phyloP scores from a whole-genome alignment of 2,329 filamentous ascomycete genomes.

The Microdochium trichocladiopsis region DNA sequence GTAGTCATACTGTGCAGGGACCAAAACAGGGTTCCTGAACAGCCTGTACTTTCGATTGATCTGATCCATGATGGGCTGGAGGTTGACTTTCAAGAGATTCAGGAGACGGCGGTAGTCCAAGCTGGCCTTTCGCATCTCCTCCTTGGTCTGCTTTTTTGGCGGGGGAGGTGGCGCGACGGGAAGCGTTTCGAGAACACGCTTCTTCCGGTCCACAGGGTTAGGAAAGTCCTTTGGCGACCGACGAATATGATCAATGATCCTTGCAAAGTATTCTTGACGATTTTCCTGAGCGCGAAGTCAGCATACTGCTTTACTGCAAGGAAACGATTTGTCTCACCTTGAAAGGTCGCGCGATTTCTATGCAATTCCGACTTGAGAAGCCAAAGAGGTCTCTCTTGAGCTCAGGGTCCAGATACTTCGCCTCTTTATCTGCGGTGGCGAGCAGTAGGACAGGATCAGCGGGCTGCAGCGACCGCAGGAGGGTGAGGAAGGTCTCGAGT shows the following conservation, averaged over 20 bases:
- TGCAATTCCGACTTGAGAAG: slow-evolving; percentile 73
- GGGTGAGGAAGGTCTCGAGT: slow-evolving; percentile 62
- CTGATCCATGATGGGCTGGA: slow-evolving; percentile 96
- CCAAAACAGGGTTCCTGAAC: slow-evolving; percentile 75
- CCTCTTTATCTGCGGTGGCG: slow-evolving; percentile 69
- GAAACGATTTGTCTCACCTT: slow-evolving; percentile 34
- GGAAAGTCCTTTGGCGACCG: slow-evolving; percentile 82
- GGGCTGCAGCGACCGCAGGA: slow-evolving; percentile 76
- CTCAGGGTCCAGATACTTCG: slow-evolving; percentile 51
- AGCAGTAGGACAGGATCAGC: slow-evolving; percentile 86
- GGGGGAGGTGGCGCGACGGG: slow-evolving; percentile 67
- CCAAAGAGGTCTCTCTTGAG: slow-evolving; percentile 78
- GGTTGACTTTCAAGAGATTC: slow-evolving; percentile 78
- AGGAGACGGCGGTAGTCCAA: slow-evolving; percentile 77
- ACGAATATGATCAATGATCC: slow-evolving; percentile 67
- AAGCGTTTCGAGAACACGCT: slow-evolving; percentile 70
- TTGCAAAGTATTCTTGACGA: slow-evolving; percentile 74
- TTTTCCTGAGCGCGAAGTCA: slow-evolving; percentile 36
- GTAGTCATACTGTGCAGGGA: slow-evolving; percentile 68
- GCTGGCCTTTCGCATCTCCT: slow-evolving; percentile 72
- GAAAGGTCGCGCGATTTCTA: slow-evolving; percentile 60
- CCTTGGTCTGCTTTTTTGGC: slow-evolving; percentile 63
- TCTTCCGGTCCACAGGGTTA: slow-evolving; percentile 79
- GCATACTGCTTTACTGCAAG: slow-evolving; percentile 1
- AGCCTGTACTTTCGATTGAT: slow-evolving; percentile 85